These are phyloP conservation scores for Penicillium sp. DNA, from an alignment of 2,329 filamentous ascomycete species.

Conservation along the genomic window DNA sequence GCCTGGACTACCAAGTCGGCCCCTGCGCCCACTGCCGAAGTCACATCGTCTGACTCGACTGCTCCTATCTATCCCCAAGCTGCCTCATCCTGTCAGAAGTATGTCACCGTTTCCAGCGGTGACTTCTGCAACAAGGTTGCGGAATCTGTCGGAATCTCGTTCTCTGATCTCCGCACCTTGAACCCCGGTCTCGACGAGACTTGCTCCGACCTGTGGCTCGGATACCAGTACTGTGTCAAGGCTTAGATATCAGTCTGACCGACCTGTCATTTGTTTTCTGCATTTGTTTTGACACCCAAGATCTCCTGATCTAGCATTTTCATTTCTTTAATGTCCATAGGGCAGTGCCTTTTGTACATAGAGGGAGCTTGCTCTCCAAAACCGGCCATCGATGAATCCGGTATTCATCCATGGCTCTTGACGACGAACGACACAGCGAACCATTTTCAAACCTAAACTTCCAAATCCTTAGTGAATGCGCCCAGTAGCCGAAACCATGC, in stretches of 20 bases:
- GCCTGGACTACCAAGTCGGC: conserved; percentile 7
- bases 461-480: neutral
- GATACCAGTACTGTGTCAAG: conserved; percentile 32
- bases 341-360: conserved; percentile 13
- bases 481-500: neutral
- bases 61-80: conserved; percentile 26
- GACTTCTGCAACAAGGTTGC: conserved; percentile 31
- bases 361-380: conserved; percentile 12
- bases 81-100: conserved; percentile 22
- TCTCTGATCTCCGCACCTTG: conserved; percentile 22
- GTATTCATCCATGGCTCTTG: neutral
- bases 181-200: conserved; percentile 29
- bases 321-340: conserved; percentile 5
- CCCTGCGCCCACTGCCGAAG: conserved; percentile 6
- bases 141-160: conserved; percentile 19
- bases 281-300: neutral
- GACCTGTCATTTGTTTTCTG: conserved; percentile 2
- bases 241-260: conserved; percentile 11
- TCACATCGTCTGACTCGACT: conserved; percentile 8
- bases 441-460: neutral
- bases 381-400: neutral
- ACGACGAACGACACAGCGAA: conserved; percentile 11
- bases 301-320: neutral
- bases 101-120: conserved; percentile 21
- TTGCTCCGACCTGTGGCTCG: conserved; percentile 34